These are phyloP conservation scores for Hyaloperonospora brassicae DNA, from an alignment of 352 stramenopile species.

Conservation along the genomic window DNA sequence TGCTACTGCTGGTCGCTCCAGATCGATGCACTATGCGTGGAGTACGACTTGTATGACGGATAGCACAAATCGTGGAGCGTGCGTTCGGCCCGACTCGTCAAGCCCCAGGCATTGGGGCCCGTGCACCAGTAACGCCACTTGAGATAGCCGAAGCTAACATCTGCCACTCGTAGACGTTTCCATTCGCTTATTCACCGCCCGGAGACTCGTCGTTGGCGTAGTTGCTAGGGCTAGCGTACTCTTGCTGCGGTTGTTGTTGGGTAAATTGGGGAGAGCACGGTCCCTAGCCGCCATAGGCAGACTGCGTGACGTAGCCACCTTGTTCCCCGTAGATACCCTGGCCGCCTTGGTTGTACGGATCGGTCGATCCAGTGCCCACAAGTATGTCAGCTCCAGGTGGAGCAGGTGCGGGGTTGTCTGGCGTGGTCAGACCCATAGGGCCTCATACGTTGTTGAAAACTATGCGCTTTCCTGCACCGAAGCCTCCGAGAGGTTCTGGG, in stretches of 20 bases:
- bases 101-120: conserved; percentile 32
- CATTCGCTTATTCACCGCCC: conserved; percentile 25
- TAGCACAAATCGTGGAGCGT: conserved; percentile 26
- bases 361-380: conserved; percentile 29
- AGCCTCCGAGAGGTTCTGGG: conserved; percentile 34
- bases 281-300: conserved; percentile 26
- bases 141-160: conserved; percentile 94
- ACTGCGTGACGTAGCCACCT: conserved; percentile 26
- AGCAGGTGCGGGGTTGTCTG: conserved; percentile 31
- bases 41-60: conserved; percentile 18
- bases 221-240: conserved; percentile 34
- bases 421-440: conserved; percentile 60
- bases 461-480: conserved; percentile 36
- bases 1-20: conserved; percentile 42
- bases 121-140: conserved; percentile 87
- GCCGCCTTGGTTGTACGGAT: conserved; percentile 31
- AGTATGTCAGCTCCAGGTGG: conserved; percentile 14
- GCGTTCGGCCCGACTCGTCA: conserved; percentile 27
- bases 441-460: conserved; percentile 83
- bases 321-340: conserved; percentile 28
- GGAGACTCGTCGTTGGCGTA: conserved; percentile 47
- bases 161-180: conserved; percentile 55
- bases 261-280: conserved; percentile 28
- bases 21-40: conserved; percentile 21
- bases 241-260: conserved; percentile 12